Conservation (phyloP, 2,329 filamentous ascomycete genomes). For the Aureobasidium leucospermi region DNA sequence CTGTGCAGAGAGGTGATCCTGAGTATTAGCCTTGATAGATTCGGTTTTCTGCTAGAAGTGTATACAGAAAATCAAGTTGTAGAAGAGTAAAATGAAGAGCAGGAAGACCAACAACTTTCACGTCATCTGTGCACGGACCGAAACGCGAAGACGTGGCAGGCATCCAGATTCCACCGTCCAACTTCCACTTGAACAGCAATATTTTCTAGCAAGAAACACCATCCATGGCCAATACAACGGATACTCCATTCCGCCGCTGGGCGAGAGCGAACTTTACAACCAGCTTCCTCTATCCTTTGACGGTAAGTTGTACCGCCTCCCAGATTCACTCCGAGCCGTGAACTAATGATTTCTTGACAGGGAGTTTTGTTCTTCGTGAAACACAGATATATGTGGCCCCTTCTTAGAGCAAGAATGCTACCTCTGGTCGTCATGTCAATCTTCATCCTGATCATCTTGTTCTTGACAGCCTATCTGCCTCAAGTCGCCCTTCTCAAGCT, state of each 20-base stretch:
- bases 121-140: background rate
- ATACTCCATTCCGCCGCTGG: slow-evolving; percentile 9
- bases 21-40: background rate
- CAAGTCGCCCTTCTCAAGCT: slow-evolving; percentile 83
- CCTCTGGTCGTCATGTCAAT: slow-evolving; percentile 75
- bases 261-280: slow-evolving; percentile 26
- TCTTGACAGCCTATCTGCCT: slow-evolving; percentile 80
- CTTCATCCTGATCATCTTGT: slow-evolving; percentile 77
- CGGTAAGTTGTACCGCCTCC: slow-evolving; percentile 8
- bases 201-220: background rate
- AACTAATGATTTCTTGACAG: slow-evolving; percentile 28
- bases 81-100: background rate
- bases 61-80: too few species aligned
- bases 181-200: background rate
- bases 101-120: background rate
- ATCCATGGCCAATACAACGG: background rate
- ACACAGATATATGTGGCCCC: slow-evolving; percentile 73
- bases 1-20: background rate
- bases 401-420: slow-evolving; percentile 69
- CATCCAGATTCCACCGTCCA: background rate
- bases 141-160: background rate
- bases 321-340: background rate
- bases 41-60: too few species aligned
- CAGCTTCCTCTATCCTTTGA: slow-evolving; percentile 28
- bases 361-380: slow-evolving; percentile 76